Base-by-base conservation (phyloP, 73 alveolate genomes). In the Loxodes magnus region DNA sequence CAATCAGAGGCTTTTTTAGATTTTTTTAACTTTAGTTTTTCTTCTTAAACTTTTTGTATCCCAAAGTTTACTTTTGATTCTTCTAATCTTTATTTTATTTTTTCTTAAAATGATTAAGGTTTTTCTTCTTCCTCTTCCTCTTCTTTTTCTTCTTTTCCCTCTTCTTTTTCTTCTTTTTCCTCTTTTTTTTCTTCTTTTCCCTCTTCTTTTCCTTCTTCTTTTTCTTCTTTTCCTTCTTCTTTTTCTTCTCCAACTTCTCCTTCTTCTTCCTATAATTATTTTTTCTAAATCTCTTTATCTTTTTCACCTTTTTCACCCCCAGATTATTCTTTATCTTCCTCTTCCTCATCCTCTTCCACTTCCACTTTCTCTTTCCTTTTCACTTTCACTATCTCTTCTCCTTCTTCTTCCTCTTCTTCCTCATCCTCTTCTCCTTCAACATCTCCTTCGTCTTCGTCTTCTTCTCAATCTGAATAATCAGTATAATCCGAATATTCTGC, bases 301-400 rank as follows among this genome's bases (percentile, higher is more conserved):
- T 31, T 10, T 10, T 31, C 41, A 9, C n/a, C 41, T 31, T 31
- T 10, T 10, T 31, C 41, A 9, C n/a, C 41, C n/a, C n/a, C 41
- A 9, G n/a, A 9, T 31, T 31, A n/a, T 9, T 31, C 41, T 9
- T 31, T 10, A 9, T 31, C 41, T 9, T 31, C 41, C n/a, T 31
- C 41, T 9, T 31, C 41, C n/a, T 31, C 41, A 9, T 31, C 41
- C n/a, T 31, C 41, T 31, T 31, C 41, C n/a, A 31, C 41, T 31
- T 31, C 12, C 9, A n/a, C n/a, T n/a, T n/a, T n/a, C n/a, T n/a
- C n/a, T n/a, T n/a, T n/a, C n/a, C n/a, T n/a, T n/a, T n/a, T n/a
- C n/a, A n/a, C n/a, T n/a, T n/a, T n/a, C n/a, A n/a, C n/a, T n/a
- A n/a, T n/a, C n/a, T n/a, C n/a, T n/a, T n/a, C n/a, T n/a, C n/a